Conservation (phyloP, 1,284 basidiomycete species). For the Apiotrichum mycotoxinovorans region DNA sequence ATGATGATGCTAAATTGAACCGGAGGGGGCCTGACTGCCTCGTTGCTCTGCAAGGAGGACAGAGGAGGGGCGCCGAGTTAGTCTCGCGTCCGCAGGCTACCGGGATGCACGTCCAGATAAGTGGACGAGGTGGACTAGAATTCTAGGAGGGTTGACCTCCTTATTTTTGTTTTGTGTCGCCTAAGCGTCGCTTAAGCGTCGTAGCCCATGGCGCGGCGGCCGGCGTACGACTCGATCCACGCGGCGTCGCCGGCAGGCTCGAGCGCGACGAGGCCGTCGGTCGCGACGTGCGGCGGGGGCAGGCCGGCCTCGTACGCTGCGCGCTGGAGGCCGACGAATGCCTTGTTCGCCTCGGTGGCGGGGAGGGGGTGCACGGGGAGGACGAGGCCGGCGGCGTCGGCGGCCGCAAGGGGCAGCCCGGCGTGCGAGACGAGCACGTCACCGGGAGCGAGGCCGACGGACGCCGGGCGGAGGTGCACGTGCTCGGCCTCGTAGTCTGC, state of each 20-base stretch:
- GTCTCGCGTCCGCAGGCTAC: too few relatives aligned
- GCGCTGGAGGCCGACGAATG: conserved; percentile 29
- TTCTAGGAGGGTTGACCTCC: background rate
- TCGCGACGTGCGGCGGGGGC: conserved; percentile 28
- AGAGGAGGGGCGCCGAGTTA: too few relatives aligned
- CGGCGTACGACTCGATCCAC: conserved; percentile 26
- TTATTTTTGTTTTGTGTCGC: background rate
- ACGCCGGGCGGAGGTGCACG: conserved; percentile 16
- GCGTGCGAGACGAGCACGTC: conserved; percentile 41
- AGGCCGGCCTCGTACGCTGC: conserved; percentile 39
- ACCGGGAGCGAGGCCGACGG: conserved; percentile 33
- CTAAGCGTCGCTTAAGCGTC: background rate
- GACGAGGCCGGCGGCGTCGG: conserved; percentile 23
- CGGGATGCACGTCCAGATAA: too few relatives aligned
- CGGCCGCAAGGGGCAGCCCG: conserved; percentile 20
- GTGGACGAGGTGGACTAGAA: background rate
- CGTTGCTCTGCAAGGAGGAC: too few relatives aligned
- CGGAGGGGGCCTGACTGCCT: too few relatives aligned
- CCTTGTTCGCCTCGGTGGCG: conserved; percentile 18
- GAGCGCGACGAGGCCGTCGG: conserved; percentile 22
- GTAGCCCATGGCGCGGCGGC: conserved; percentile 40
- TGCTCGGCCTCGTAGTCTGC: conserved; percentile 28
- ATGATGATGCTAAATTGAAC: too few relatives aligned
- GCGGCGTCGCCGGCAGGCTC: conserved; percentile 26
- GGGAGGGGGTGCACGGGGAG: conserved; percentile 34